Conservation (phyloP, 116 monocot genomes). For the Iris pallida region DNA sequence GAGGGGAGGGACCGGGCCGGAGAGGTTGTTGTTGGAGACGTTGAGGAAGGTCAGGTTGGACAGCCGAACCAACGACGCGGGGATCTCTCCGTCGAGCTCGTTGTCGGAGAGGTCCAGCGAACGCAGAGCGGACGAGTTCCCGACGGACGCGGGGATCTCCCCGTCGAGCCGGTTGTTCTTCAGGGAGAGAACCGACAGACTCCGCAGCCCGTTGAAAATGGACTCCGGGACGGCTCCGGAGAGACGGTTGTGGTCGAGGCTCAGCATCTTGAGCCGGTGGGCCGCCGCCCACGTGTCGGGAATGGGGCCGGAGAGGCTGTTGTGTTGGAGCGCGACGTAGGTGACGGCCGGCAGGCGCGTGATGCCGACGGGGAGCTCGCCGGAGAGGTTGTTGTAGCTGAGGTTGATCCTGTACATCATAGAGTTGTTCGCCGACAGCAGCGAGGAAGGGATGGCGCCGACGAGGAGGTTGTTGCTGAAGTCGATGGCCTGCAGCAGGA, state of each 20-base stretch:
- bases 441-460: constrained; percentile 21
- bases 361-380: constrained; percentile 21
- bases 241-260: constrained; percentile 26
- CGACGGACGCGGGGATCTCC: constrained; percentile 36
- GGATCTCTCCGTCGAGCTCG: constrained; percentile 26
- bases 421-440: constrained; percentile 15
- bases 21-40: constrained; percentile 23
- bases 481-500: constrained; percentile 36
- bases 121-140: constrained; percentile 21
- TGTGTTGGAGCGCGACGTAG: constrained; percentile 22
- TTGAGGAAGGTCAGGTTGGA: constrained; percentile 13
- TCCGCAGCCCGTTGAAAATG: no score
- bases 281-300: constrained; percentile 21
- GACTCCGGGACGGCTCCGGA: constrained; percentile 28
- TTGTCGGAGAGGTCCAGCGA: constrained; percentile 40
- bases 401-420: constrained; percentile 43
- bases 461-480: constrained; percentile 37
- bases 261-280: constrained; percentile 12
- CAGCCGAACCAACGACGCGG: constrained; percentile 17
- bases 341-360: constrained; percentile 14
- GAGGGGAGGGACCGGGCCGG: constrained; percentile 17
- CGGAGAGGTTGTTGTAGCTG: constrained; percentile 45
- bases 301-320: constrained; percentile 28
- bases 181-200: no score
- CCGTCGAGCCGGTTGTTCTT: constrained; percentile 46